A percentile compares a stretch with the other conserved stretches of the same genome.
phyloP scores from a whole-genome alignment of 2,329 filamentous ascomycete species.

The Colletotrichum coccodes region DNA sequence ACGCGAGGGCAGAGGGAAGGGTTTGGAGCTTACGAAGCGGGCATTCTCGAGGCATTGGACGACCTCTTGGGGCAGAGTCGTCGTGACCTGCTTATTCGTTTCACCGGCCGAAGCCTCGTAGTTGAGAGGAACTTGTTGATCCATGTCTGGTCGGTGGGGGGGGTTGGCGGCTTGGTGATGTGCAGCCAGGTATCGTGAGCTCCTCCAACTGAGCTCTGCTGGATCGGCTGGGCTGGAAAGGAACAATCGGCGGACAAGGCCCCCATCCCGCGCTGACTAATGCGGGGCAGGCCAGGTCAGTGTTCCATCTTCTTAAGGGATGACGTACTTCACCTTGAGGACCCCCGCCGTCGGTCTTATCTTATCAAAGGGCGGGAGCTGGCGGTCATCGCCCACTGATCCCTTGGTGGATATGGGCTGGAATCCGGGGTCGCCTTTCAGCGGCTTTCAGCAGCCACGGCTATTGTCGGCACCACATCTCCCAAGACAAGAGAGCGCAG shows the following conservation, averaged over 20 bases:
- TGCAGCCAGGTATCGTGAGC: constrained; percentile 7
- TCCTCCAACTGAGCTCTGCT: constrained; percentile 5
- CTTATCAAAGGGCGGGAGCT: constrained; percentile 13
- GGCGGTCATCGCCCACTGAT: not conserved
- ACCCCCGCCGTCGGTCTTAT: not conserved
- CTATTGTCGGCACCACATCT: constrained; percentile 27
- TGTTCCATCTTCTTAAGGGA: not conserved
- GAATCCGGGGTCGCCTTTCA: constrained; percentile 24
- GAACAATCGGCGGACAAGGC: constrained; percentile 12
- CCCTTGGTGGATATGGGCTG: not conserved
- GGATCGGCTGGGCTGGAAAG: constrained; percentile 20
- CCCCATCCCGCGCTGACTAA: constrained; percentile 21
- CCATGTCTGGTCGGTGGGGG: constrained; percentile 48
- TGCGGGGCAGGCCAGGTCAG: constrained; percentile 13
- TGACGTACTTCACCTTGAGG: constrained; percentile 8
- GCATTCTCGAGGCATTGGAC: constrained; percentile 93
- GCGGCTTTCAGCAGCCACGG: constrained; percentile 25
- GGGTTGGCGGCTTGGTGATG: constrained; percentile 38
- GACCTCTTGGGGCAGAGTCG: constrained; percentile 83
- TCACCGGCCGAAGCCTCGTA: constrained; percentile 80
- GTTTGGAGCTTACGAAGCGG: constrained; percentile 76
- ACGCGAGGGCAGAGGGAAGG: not conserved
- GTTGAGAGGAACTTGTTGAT: constrained; percentile 77
- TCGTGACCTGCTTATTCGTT: constrained; percentile 75
- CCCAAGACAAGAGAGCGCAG: not conserved